Base-by-base conservation (phyloP, 305 asterid genomes). In the Salvia sclarea region DNA sequence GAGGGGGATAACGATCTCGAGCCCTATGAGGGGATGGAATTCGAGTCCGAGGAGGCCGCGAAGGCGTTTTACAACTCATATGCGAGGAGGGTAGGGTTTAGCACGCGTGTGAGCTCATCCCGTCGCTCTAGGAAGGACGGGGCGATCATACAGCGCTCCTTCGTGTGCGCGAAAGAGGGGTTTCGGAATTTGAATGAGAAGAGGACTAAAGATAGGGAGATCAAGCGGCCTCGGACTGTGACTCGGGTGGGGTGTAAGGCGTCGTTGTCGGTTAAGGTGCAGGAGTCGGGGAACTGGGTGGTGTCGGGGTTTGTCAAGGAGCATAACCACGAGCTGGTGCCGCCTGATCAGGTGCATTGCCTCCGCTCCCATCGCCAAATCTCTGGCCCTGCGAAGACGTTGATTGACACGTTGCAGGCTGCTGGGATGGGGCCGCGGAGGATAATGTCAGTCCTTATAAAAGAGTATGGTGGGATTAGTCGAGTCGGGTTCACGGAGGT, bases 181-280 rank as follows among this genome's bases (percentile, higher is more conserved):
- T 92, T 92, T 48, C 88, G 98, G 21, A 92, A 92, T 76, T 74
- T 87, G 83, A 92, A 92, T 66, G 98, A 92, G 89, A 92, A 88
- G 77, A 79, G 98, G 28, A 88, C 95, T 0, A 92, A 86, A 72
- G 92, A 92, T 76, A 81, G 97, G 74, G 98, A 92, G 64, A 84
- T 92, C 61, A 92, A 92, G 80, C 84, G 98, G 31, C 98, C 98
- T 0, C 76, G 98, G 14, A 86, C 84, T 10, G 82, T 90, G 71
- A 92, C 98, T 35, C 83, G 98, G 4, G 98, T 92, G 7, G 98
- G 98, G n/a, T 92, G 98, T 75, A 92, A 92, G 80, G 98, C 98
- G 8, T 83, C 85, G 0, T 78, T 92, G 69, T 89, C 98, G 22
- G 96, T 92, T 64, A 92, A 92, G 84, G 76, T 87, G 28, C 98